Conservation (phyloP, 1,284 basidiomycete species). For the Leccinum subfulvum region DNA sequence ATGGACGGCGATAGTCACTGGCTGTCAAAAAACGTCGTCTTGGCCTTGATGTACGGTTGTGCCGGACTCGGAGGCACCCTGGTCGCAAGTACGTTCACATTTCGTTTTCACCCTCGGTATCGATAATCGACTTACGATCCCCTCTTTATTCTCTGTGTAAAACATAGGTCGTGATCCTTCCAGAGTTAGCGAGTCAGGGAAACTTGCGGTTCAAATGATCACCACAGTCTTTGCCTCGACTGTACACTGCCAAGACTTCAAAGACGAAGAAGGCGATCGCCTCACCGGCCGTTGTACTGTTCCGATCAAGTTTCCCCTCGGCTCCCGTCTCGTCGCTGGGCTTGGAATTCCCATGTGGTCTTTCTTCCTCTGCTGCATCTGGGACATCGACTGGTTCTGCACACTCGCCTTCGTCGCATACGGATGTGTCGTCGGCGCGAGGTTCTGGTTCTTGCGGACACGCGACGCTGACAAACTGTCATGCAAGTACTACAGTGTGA, state of each 20-base stretch:
- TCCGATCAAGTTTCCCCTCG: slow-evolving; percentile 34
- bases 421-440: slow-evolving; percentile 26
- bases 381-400: slow-evolving; percentile 27
- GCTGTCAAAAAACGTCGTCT: slow-evolving; percentile 36
- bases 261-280: slow-evolving; percentile 37
- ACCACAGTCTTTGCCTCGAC: slow-evolving; percentile 34
- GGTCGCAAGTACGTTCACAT: slow-evolving; percentile 31
- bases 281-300: slow-evolving; percentile 34
- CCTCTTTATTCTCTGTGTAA: neutral
- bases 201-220: slow-evolving; percentile 27
- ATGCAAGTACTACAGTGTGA: slow-evolving; percentile 36
- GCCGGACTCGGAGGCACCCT: slow-evolving; percentile 40
- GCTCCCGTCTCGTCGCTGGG: slow-evolving; percentile 27
- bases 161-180: slow-evolving; percentile 18
- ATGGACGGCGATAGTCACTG: slow-evolving; percentile 36
- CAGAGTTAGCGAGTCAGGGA: slow-evolving; percentile 22
- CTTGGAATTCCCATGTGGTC: slow-evolving; percentile 29
- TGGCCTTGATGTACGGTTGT: slow-evolving; percentile 39
- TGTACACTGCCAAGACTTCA: slow-evolving; percentile 43
- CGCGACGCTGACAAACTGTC: slow-evolving; percentile 30
- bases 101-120: neutral
- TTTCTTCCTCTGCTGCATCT: slow-evolving; percentile 21
- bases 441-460: slow-evolving; percentile 27
- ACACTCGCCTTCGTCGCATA: slow-evolving; percentile 27
- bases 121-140: neutral